Evolutionary conservation across 2,329 filamentous ascomycete genomes (phyloP).

Genomic region (Geosmithia morbida): DNA sequence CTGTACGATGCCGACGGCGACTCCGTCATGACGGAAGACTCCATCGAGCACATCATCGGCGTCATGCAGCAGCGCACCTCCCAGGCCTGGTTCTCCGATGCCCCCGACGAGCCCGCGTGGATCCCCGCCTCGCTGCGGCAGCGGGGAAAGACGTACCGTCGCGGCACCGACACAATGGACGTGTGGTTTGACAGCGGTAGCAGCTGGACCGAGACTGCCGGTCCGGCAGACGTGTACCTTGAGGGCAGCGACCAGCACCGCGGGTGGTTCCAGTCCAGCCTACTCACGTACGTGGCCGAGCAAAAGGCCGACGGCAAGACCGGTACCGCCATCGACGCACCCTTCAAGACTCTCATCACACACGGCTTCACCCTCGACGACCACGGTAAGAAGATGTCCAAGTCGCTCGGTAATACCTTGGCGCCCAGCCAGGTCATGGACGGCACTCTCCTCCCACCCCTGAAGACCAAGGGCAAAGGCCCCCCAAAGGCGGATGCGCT

Average conservation of each 20-base stretch:
- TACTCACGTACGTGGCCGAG: conserved; percentile 70
- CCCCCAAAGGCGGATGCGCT: conserved; percentile 47
- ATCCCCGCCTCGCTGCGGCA: conserved; percentile 46
- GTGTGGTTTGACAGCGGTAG: conserved; percentile 99
- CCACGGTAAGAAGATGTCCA: conserved; percentile 95
- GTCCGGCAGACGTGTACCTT: conserved; percentile 70
- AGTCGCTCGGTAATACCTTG: conserved; percentile 84
- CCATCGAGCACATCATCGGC: conserved; percentile 71
- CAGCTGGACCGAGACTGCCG: conserved; percentile 57
- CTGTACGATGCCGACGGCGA: conserved; percentile 58
- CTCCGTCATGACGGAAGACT: conserved; percentile 65
- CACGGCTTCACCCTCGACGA: conserved; percentile 90
- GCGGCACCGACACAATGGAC: conserved; percentile 94
- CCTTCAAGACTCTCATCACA: conserved; percentile 82
- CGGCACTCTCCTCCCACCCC: conserved; percentile 58
- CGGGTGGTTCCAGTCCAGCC: conserved; percentile 95
- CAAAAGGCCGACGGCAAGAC: conserved; percentile 23
- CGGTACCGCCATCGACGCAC: conserved; percentile 27
- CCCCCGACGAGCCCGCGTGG: conserved; percentile 63
- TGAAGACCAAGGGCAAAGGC: conserved; percentile 25
- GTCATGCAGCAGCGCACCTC: conserved; percentile 65
- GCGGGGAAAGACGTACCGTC: conserved; percentile 31
- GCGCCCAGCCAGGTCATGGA: conserved; percentile 72
- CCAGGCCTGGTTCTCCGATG: conserved; percentile 92
- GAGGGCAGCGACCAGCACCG: conserved; percentile 94